Evolutionary conservation across 2,329 filamentous ascomycete genomes (phyloP), one percentile per base, ranked within the genome.

Genomic region (Cladophialophora chaetospira): DNA sequence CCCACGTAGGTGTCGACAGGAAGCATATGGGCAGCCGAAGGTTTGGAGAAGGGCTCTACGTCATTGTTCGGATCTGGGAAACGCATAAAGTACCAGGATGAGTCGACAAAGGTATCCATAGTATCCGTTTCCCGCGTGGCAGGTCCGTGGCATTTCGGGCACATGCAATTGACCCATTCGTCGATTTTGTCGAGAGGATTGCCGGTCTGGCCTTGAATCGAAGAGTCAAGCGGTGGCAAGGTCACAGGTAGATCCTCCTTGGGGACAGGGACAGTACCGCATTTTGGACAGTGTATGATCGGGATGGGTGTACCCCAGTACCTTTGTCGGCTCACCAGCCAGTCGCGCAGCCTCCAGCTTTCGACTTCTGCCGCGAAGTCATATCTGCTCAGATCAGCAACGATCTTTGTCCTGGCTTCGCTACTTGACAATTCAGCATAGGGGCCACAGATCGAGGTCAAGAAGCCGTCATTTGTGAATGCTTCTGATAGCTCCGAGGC

Each of bases 61-160:
- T 77, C 63, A 63, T 94, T 92, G 15, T 84, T 77, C 1, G 88
- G 77, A 66, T 95, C 89, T 25, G 86, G 73, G 66, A 91, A 96
- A 10, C 90, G 83, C 74, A 92, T 84, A 68, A 87, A 96, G 72
- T 96, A 96, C 91, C 91, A 96, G 52, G 91, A 95, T 1, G 91
- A 96, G 73, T 96, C 91, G 59, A 96, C 91, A 73, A 96, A 96
- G 0, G 91, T 96, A 71, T 96, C 91, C 91, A 96, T 96, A 2
- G 91, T 96, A 70, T 96, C 91, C 0, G 91, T 96, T 63, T 96
- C 91, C 62, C 91, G 82, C 69, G 85, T 88, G 5, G 89, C 91
- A 21, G 83, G 74, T 1, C 82, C 79, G 13, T 81, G 75, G 66
- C 91, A 96, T 45, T 66, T 73, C 17, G 91, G 91, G 68, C 91